Evolutionary conservation across 1,284 basidiomycete species (phyloP), one percentile per base, ranked within the genome.

Genomic region (Moniliophthora roreri): DNA sequence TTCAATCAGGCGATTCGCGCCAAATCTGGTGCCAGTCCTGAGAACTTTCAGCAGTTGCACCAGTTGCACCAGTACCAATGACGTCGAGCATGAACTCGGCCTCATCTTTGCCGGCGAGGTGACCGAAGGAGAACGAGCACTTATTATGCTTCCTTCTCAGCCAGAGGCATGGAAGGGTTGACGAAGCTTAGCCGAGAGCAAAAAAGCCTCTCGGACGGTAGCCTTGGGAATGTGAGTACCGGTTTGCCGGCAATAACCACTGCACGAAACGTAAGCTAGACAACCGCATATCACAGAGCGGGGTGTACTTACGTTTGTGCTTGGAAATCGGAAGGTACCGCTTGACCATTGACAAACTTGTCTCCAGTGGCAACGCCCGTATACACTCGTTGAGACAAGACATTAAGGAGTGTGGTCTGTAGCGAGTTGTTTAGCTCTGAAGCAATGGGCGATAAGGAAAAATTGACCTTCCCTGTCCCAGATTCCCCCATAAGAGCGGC

Each of bases 131-230:
- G 1, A 88, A 85, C 0, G 82, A 18, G 15, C 11, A 62, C 75
- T 57, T 59, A 77, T 75, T 78, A 78, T 1, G 72, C 75, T 56
- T 86, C 78, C 72, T 94, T 94, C 67, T 94, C 91, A 13, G 69
- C 73, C 41, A 81, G 64, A 4, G 89, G 74, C 6, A 91, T 81
- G 7, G 78, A 72, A 5, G 5, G 89, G 87, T 66, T 95, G 92
- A 48, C 92, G 85, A 10, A 95, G 75, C 60, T 84, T 78, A 0
- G 92, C 93, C 11, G 85, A 89, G 75, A 95, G 93, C 20, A 87
- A 71, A 0, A 95, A 74, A 5, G 92, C 90, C 66, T 95, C 92
- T 38, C 91, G 83, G 18, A 95, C 91, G n/a, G 86, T 89, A 10
- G 75, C 69, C 13, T 79, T 83, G 0, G 80, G 71, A 51, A 85